Percentiles rank a stretch among this genome's conserved stretches.
Evolutionary conservation across 1,139 yeast genomes (phyloP).

Genomic region (Taiozyma sp.): DNA sequence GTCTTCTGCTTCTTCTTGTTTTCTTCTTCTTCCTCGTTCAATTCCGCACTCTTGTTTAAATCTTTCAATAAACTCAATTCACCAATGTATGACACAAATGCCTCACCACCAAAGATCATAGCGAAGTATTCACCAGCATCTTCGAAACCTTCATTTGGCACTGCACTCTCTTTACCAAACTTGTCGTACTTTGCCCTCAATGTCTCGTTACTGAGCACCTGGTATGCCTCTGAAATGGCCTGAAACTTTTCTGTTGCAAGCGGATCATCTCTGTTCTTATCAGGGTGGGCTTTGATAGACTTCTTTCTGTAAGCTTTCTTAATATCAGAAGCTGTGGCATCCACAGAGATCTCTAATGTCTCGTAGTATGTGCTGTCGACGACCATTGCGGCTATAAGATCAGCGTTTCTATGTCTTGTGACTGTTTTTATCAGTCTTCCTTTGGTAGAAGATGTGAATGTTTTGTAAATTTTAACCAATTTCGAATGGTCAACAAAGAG

Average conservation of each 20-base stretch:
- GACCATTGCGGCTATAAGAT: slow-evolving; percentile 46
- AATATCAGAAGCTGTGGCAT: slow-evolving; percentile 75
- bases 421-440: background rate
- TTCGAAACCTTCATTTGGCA: slow-evolving; percentile 79
- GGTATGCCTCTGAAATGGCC: slow-evolving; percentile 63
- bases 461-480: background rate
- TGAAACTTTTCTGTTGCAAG: slow-evolving; percentile 63
- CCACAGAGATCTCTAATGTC: slow-evolving; percentile 52
- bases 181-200: slow-evolving; percentile 76
- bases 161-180: slow-evolving; percentile 78
- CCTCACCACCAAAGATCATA: slow-evolving; percentile 91
- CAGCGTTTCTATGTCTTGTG: background rate
- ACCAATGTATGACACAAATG: slow-evolving; percentile 84
- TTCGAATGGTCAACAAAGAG: slow-evolving; percentile 9
- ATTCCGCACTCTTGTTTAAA: slow-evolving; percentile 56
- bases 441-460: background rate
- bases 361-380: slow-evolving; percentile 89
- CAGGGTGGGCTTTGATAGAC: slow-evolving; percentile 87
- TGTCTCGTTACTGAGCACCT: slow-evolving; percentile 71
- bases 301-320: slow-evolving; percentile 88
- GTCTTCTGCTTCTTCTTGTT: slow-evolving; percentile 29
- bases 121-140: slow-evolving; percentile 86
- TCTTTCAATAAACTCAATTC: slow-evolving; percentile 85
- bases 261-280: slow-evolving; percentile 79
- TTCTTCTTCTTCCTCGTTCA: slow-evolving; percentile 36